Evolutionary conservation across 1,139 yeast genomes (phyloP), one percentile per base, ranked within the genome.

Genomic region (Pneumocystis canis): DNA sequence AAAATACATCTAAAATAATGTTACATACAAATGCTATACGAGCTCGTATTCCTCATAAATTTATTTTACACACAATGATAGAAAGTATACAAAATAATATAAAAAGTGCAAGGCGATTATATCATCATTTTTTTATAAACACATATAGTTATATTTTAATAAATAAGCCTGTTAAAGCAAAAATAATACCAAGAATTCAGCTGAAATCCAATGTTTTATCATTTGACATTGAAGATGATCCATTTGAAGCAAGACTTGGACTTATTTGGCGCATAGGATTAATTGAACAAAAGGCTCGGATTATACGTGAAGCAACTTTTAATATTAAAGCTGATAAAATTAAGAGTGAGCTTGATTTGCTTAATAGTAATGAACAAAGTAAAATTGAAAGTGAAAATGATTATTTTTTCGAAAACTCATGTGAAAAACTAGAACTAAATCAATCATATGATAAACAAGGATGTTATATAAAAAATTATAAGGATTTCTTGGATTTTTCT

Each of bases 231-330:
- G 89, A 84, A 65, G 96, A 89, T 73, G 96, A 90, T 73, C 89
- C 94, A 5, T 89, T 92, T 72, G 98, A 90, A 73, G 74, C 85
- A 1, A 85, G 89, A 68, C 74, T 90, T 64, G 82, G 82, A 58
- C 80, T 86, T 80, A 84, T 87, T 32, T 87, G 82, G 72, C 92
- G 87, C 70, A 79, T 88, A 40, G 96, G 96, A 1, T 67, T 79
- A 61, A 74, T 81, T 3, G 97, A 89, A 70, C 95, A 87, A 70
- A 76, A 80, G 64, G 78, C 80, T 64, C 76, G 97, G 62, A 65
- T 81, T 58, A 89, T 84, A 60, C 82, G 85, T 68, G 72, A 77
- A 58, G 73, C 74, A 5, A 74, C 82, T 5, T 85, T 87, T 70
- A 84, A 85, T 53, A 71, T 72, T 54, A 75, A 75, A 60, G 70